Base-by-base conservation (phyloP, 139 green algal species). In the Coelastrella sp. region DNA sequence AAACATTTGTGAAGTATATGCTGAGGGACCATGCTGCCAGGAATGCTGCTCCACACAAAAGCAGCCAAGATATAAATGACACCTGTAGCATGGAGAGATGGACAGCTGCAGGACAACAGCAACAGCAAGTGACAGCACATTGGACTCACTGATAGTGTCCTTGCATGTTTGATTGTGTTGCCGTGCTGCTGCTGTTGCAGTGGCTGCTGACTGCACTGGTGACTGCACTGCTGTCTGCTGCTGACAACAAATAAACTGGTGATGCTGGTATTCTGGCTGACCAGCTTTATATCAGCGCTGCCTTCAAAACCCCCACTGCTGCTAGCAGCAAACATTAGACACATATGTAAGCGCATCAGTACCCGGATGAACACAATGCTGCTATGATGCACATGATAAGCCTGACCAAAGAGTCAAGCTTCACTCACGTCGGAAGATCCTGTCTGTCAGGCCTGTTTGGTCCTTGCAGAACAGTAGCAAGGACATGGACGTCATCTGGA, bases 1-100 rank as follows among this genome's bases (percentile, higher is more conserved):
- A 96, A 11, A 96, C 91, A 19, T 96, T 95, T 0, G 89, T 71
- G 90, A 97, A 97, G 92, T 98, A 98, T 68, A 93, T 94, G 54
- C 90, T 89, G 61, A 98, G 92, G 10, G 90, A 95, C 92, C 92
- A 95, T 23, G 95, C 75, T 4, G 95, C 94, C 59, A 98, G 92
- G 47, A 88, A 78, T 4, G 95, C 91, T 13, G 94, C 92, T 4
- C 66, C 90, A 92, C 95, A 97, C 84, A 97, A 90, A 66, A 92
- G 73, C 23, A 86, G 61, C 83, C 90, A 96, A 4, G 92, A 92
- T 4, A 8, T 22, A 76, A 16, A 86, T 2, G 66, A 80, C 17
- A 88, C 68, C 32, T 81, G 65, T n/a, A 11, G 20, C 76, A 88
- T 23, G 6, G 20, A 78, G 54, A 76, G 11, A 13, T 11, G 61